Conservation (phyloP, 108 stramenopile species). For the Fragilaria radians region DNA sequence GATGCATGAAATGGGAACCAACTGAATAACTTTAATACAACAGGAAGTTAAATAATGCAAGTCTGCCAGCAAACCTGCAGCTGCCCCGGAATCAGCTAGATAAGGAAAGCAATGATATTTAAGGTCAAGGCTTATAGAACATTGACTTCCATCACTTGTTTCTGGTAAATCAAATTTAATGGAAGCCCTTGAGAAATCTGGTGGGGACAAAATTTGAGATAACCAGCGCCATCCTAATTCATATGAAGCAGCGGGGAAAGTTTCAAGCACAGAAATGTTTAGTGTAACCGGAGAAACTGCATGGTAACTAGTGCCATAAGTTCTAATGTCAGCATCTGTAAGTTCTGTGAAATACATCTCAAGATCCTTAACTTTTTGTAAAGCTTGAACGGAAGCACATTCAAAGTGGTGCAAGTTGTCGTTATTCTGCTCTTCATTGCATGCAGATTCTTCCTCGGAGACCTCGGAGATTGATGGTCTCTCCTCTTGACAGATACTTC, state of each 20-base stretch:
- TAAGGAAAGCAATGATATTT: slow-evolving; percentile 22
- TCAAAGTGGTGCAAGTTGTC: neutral
- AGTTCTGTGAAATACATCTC: neutral
- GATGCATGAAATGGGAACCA: slow-evolving; percentile 19
- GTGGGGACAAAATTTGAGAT: slow-evolving; percentile 2
- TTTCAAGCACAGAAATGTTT: too few species aligned
- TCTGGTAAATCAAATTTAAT: slow-evolving; percentile 23
- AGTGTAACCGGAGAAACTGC: too few species aligned
- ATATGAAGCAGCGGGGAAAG: neutral
- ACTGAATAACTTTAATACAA: slow-evolving; percentile 20
- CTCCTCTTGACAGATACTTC: neutral
- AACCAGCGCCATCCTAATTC: slow-evolving; percentile 17
- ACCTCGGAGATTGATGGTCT: neutral
- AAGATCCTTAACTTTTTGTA: slow-evolving; percentile 1
- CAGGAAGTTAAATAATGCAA: slow-evolving; percentile 7
- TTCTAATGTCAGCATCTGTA: neutral
- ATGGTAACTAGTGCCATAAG: too few species aligned
- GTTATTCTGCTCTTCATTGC: neutral
- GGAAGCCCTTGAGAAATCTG: neutral
- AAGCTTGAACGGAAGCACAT: neutral
- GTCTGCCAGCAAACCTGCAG: slow-evolving; percentile 11
- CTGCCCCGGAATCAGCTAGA: slow-evolving; percentile 5
- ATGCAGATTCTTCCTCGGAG: neutral
- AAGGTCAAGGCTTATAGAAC: slow-evolving; percentile 12
- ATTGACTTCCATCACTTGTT: slow-evolving; percentile 20